Conservation (phyloP, 148 eudicot genomes). For the Rhododendron kiyosumense region DNA sequence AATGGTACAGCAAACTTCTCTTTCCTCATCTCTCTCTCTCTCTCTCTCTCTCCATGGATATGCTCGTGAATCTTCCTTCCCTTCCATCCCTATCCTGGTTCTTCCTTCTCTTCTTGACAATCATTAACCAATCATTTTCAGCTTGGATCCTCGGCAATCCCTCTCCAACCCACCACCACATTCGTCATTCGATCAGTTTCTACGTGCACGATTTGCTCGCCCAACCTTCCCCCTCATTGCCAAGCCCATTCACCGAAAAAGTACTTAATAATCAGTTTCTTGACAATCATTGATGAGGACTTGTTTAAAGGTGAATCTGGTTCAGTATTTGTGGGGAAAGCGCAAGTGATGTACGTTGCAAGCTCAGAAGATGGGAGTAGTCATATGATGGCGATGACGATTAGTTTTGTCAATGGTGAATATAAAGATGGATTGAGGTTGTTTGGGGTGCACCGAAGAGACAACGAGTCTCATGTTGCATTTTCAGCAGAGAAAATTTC, state of each 20-base stretch:
- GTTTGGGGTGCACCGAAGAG: constrained; percentile 30
- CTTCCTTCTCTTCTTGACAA: too few relatives aligned
- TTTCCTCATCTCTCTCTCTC: too few relatives aligned
- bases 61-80: too few relatives aligned
- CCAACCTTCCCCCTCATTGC: background rate
- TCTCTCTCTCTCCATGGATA: too few relatives aligned
- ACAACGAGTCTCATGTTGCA: constrained; percentile 42
- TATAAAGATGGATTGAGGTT: constrained; percentile 26
- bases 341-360: constrained; percentile 33
- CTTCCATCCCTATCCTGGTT: too few relatives aligned
- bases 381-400: constrained; percentile 47
- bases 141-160: too few relatives aligned
- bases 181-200: background rate
- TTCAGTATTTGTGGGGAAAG: constrained; percentile 30
- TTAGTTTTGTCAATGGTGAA: constrained; percentile 18
- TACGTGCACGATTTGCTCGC: constrained; percentile 17
- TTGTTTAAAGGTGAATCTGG: constrained; percentile 21
- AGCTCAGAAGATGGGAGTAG: constrained; percentile 33
- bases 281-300: constrained; percentile 20
- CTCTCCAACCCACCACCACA: too few relatives aligned
- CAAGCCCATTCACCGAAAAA: background rate
- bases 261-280: constrained; percentile 3
- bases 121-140: too few relatives aligned
- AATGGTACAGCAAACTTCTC: too few relatives aligned
- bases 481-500: background rate